Evolutionary conservation across 1,284 basidiomycete genomes (phyloP).

Genomic region (Malassezia psittaci): DNA sequence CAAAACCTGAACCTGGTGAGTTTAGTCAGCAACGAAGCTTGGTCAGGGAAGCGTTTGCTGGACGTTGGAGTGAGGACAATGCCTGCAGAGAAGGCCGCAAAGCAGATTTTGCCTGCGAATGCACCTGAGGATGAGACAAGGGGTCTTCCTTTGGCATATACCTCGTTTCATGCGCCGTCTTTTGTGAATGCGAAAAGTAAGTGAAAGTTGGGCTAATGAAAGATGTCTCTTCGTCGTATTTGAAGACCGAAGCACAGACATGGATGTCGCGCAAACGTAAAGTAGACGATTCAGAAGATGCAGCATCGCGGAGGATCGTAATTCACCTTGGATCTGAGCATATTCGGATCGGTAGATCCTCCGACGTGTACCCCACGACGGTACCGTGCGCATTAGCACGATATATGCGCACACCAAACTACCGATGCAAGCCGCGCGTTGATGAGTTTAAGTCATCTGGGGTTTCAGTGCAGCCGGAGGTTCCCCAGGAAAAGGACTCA

Average conservation of each 20-base stretch:
- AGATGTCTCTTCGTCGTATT: constrained; percentile 41
- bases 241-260: constrained; percentile 43
- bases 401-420: not conserved
- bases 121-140: constrained; percentile 30
- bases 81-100: constrained; percentile 13
- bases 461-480: not conserved
- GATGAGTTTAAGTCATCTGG: not conserved
- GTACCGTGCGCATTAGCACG: constrained; percentile 69
- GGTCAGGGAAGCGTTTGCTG: not conserved
- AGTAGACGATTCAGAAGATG: constrained; percentile 18
- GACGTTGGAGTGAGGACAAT: not conserved
- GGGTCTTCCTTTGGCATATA: constrained; percentile 33
- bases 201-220: constrained; percentile 1
- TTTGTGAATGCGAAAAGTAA: constrained; percentile 42
- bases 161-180: constrained; percentile 37
- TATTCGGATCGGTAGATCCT: constrained; percentile 76
- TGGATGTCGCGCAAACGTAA: constrained; percentile 29
- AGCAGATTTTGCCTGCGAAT: constrained; percentile 33
- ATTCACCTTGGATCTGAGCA: constrained; percentile 86
- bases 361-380: constrained; percentile 67
- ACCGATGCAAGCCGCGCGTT: not conserved
- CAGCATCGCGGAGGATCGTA: constrained; percentile 54
- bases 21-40: not conserved
- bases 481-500: not conserved
- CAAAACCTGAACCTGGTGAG: not conserved